These are phyloP conservation scores for Penicillium soppii DNA, from an alignment of 495 filamentous ascomycete genomes.

Conservation along the genomic window DNA sequence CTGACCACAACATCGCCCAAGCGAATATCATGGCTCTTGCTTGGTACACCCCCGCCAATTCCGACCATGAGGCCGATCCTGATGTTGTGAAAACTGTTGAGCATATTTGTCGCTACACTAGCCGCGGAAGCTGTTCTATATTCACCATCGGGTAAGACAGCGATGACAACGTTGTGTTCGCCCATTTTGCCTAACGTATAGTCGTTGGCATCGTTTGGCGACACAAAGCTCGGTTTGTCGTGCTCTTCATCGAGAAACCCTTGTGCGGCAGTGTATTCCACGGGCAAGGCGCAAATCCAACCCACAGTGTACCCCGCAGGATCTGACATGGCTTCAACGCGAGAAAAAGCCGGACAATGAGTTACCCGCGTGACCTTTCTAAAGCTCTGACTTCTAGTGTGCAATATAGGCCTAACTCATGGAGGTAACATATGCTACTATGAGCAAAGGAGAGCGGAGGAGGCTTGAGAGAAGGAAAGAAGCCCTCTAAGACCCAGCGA, in stretches of 20 bases:
- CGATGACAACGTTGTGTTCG: constrained; percentile 33
- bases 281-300: constrained; percentile 43
- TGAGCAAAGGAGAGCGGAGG: no score
- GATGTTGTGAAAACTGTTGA: constrained; percentile 29
- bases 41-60: constrained; percentile 26
- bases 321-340: constrained; percentile 2
- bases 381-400: no score
- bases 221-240: background rate
- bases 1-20: constrained; percentile 44
- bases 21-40: constrained; percentile 23
- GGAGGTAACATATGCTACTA: no score
- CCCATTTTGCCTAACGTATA: constrained; percentile 38
- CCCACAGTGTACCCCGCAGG: constrained; percentile 42
- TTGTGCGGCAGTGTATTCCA: constrained; percentile 36
- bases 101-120: constrained; percentile 24
- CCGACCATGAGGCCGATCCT: constrained; percentile 34
- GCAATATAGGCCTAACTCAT: no score
- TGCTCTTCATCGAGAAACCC: constrained; percentile 38
- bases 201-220: constrained; percentile 25
- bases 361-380: no score
- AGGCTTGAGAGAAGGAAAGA: no score
- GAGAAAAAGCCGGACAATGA: no score
- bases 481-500: no score
- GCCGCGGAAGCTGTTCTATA: constrained; percentile 10
- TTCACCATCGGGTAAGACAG: constrained; percentile 26